These are phyloP conservation scores for peach (Prunus persica) DNA, from an alignment of 306 rosid genomes.

Conservation along the genomic window DNA sequence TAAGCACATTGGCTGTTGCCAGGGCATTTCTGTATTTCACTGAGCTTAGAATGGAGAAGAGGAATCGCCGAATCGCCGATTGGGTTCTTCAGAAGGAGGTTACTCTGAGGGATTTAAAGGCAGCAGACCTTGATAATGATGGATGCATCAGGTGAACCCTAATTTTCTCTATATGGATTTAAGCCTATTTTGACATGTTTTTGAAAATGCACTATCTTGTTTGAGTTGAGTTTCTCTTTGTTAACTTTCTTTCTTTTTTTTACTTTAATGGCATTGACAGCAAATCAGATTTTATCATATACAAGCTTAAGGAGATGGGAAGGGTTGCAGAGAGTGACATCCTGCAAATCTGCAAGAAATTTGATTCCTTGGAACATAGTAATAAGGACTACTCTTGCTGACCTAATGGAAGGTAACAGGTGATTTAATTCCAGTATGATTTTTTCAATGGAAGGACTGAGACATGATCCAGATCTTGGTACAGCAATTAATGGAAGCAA, in stretches of 20 bases:
- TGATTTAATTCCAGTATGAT: slow-evolving; percentile 10
- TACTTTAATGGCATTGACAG: slow-evolving; percentile 20
- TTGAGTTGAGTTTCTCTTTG: not conserved
- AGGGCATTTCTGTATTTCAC: slow-evolving; percentile 65
- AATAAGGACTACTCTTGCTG: slow-evolving; percentile 53
- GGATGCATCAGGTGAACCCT: slow-evolving; percentile 70
- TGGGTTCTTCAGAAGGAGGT: slow-evolving; percentile 72
- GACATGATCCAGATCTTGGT: not conserved
- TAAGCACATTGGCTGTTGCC: slow-evolving; percentile 64
- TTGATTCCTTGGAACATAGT: slow-evolving; percentile 50
- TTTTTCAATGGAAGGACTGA: not conserved
- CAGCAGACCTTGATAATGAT: slow-evolving; percentile 73
- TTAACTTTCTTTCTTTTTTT: no score
- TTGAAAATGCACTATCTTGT: no score
- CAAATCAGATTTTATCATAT: slow-evolving; percentile 65
- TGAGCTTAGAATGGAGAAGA: slow-evolving; percentile 59
- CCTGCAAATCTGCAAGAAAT: slow-evolving; percentile 44
- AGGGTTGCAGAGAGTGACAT: slow-evolving; percentile 55
- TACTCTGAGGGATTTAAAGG: slow-evolving; percentile 49
- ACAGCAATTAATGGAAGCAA: not conserved
- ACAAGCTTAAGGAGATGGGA: slow-evolving; percentile 80
- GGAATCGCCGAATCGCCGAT: slow-evolving; percentile 48
- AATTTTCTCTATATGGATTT: not conserved
- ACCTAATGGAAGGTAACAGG: slow-evolving; percentile 36
- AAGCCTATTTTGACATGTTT: not conserved